Conservation (phyloP, 2,329 filamentous ascomycete species). For the Decorospora gaudefroyi region DNA sequence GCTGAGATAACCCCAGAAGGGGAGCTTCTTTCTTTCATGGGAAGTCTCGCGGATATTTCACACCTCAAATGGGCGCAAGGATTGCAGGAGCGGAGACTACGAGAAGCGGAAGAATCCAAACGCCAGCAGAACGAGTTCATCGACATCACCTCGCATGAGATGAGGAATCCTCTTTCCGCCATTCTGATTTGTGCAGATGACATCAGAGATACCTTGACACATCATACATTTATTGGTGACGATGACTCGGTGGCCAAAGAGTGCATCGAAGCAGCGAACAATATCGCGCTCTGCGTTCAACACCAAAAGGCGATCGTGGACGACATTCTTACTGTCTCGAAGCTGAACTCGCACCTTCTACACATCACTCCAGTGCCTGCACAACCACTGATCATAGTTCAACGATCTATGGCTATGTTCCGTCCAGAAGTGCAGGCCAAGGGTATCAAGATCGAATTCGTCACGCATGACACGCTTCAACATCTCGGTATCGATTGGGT, state of each 20-base stretch:
- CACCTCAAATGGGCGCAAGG: conserved; percentile 46
- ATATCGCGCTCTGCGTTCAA: conserved; percentile 49
- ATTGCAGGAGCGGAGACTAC: conserved; percentile 31
- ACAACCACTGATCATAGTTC: conserved; percentile 43
- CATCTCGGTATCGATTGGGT: conserved; percentile 47
- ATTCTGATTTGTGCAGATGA: conserved; percentile 44
- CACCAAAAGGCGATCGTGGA: conserved; percentile 46
- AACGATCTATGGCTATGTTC: conserved; percentile 47
- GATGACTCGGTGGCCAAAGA: conserved; percentile 25
- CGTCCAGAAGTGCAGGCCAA: conserved; percentile 42
- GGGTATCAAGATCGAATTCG: conserved; percentile 36
- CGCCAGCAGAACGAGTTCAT: conserved; percentile 45
- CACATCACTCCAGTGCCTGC: conserved; percentile 47
- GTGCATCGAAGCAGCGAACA: conserved; percentile 42
- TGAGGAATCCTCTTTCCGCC: conserved; percentile 44
- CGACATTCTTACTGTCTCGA: conserved; percentile 44
- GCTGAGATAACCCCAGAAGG: conserved; percentile 35
- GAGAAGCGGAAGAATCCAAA: conserved; percentile 42
- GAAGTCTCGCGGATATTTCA: conserved; percentile 41
- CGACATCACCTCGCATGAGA: conserved; percentile 46
- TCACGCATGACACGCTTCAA: conserved; percentile 43
- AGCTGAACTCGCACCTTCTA: conserved; percentile 39
- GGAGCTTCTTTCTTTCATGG: conserved; percentile 37
- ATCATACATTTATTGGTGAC: conserved; percentile 21
- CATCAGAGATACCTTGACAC: conserved; percentile 34